phyloP scores from a whole-genome alignment of 768 basidiomycete species.

The Russula vinacea region DNA sequence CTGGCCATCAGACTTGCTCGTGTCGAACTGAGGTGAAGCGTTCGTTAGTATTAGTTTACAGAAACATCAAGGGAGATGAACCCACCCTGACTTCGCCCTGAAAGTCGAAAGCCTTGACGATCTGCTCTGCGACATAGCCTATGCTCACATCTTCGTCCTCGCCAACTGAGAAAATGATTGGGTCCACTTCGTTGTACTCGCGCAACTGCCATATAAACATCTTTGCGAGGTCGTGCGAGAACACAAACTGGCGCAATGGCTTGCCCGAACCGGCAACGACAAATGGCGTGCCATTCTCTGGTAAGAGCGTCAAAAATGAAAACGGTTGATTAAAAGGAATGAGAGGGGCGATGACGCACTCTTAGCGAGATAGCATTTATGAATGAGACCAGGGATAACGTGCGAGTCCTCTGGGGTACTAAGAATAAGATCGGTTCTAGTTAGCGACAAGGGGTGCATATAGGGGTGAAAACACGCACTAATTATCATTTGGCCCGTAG shows the following conservation, averaged over 20 bases:
- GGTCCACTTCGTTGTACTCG: conserved; percentile 2
- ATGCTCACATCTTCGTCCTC: conserved; percentile 6
- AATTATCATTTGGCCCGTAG: conserved; percentile 2
- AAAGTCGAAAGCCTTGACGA: not conserved
- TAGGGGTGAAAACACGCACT: not conserved
- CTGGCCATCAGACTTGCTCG: conserved; percentile 11
- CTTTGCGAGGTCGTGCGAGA: not conserved
- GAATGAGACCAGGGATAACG: conserved; percentile 1
- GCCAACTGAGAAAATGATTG: not conserved
- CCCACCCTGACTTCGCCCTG: not conserved
- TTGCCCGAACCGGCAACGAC: not conserved
- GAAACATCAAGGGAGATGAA: not conserved
- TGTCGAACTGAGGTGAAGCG: not conserved
- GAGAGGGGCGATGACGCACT: not conserved
- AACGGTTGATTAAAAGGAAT: not conserved
- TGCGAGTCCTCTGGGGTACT: not conserved
- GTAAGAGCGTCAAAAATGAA: not conserved
- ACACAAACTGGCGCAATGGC: conserved; percentile 5
- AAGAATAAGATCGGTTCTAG: not conserved
- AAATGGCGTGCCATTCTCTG: not conserved
- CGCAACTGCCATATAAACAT: not conserved
- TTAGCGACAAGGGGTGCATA: not conserved
- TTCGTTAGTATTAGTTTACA: not conserved
- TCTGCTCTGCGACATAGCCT: conserved; percentile 3
- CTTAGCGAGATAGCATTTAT: conserved; percentile 1